phyloP scores from a whole-genome alignment of 345 rosid species.

The Citrus medica region DNA sequence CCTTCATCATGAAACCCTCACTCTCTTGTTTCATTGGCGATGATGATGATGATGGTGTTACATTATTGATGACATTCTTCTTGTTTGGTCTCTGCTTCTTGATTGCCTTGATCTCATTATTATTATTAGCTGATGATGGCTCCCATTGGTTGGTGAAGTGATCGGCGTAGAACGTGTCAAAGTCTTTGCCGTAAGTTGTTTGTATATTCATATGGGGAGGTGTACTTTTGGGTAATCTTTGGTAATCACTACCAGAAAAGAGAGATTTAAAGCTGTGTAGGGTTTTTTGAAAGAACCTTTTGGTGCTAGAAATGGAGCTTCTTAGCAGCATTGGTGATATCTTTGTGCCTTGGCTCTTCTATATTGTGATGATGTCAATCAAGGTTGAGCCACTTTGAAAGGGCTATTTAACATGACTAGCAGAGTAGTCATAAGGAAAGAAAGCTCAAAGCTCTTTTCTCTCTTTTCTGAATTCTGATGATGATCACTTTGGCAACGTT shows the following conservation, averaged over 20 bases:
- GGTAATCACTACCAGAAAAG: slow-evolving; percentile 40
- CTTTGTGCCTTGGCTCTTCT: background rate
- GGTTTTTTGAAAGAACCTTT: slow-evolving; percentile 57
- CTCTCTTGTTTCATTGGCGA: slow-evolving; percentile 15
- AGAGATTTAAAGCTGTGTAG: slow-evolving; percentile 49
- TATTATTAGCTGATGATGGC: background rate
- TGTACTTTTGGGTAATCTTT: slow-evolving; percentile 51
- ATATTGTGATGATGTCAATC: slow-evolving; percentile 1
- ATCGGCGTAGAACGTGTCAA: slow-evolving; percentile 33
- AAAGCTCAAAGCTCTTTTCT: background rate
- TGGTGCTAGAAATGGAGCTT: slow-evolving; percentile 57
- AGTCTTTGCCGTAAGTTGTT: slow-evolving; percentile 18
- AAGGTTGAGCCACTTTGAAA: slow-evolving; percentile 19
- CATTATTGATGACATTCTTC: background rate
- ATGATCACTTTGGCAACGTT: background rate
- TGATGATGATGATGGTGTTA: background rate
- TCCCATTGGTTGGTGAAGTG: slow-evolving; percentile 34
- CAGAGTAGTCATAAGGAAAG: background rate
- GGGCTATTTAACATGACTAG: slow-evolving; percentile 4
- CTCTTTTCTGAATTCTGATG: background rate
- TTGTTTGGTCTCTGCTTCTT: slow-evolving; percentile 11
- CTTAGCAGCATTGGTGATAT: slow-evolving; percentile 44
- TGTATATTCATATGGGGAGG: slow-evolving; percentile 9
- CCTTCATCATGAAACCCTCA: slow-evolving; percentile 28
- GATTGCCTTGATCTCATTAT: background rate